Evolutionary conservation across 2,329 filamentous ascomycete species (phyloP), one percentile per base, ranked within the genome.

Genomic region (Xylariales sp.): DNA sequence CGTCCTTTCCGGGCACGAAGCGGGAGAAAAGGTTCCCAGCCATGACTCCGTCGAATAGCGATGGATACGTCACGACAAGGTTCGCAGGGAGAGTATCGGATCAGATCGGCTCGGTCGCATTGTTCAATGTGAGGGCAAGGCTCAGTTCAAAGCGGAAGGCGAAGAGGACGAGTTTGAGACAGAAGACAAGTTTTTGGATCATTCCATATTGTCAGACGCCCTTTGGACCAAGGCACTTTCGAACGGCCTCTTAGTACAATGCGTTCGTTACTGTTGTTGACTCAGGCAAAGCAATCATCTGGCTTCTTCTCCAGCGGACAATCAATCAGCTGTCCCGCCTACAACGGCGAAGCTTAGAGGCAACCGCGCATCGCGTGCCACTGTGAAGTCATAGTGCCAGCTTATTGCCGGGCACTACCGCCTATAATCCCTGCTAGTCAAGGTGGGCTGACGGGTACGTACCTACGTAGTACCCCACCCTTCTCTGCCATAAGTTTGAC

Each of bases 21-120:
- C 64, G 68, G 18, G 70, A 69, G 49, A 76, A 72, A 36, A 73
- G 57, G 40, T 72, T 73, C 38, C 66, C 64, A 37, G 71, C 55
- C 70, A 75, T 76, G 36, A 46, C 48, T n/a, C n/a, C 18, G 16
- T 10, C n/a, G 20, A n/a, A 24, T 12, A 18, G 29, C 21, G 29
- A 14, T 20, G 12, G 10, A 8, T 16, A 32, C 8, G 7, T 15
- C 15, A 15, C 29, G 10, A 14, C 29, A 14, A 32, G 29, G 14
- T 7, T 8, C 7, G 7, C 15, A 8, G 7, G 29, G 15, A 15
- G 7, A 32, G 14, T 14, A 25, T 16, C 9, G 28, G 20, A 18
- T 22, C 18, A 14, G 21, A 21, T 21, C 31, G 15, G 15, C 12
- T 28, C 16, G 39, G 9, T 28, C 31, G 39, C 39, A 42, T 42